Percentiles rank a stretch among this genome's conserved stretches.
These are phyloP conservation scores for Psilocybe cubensis DNA, from an alignment of 768 basidiomycete genomes.

Conservation along the genomic window DNA sequence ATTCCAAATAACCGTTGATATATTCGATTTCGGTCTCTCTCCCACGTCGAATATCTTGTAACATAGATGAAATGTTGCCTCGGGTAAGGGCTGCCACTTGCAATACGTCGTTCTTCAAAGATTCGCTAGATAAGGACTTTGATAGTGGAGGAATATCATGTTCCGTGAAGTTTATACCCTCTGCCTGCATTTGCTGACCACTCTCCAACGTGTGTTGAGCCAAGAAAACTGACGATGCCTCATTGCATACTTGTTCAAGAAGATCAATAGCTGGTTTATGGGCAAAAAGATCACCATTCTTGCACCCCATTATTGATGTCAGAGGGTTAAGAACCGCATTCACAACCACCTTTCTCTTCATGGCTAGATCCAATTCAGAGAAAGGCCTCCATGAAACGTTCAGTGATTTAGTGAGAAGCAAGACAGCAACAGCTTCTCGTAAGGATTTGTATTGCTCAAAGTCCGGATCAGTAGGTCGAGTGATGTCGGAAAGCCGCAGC, in stretches of 20 bases:
- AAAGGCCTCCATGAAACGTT: constrained; percentile 68
- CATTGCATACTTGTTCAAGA: constrained; percentile 60
- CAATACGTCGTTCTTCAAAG: constrained; percentile 59
- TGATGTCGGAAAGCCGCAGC: constrained; percentile 59
- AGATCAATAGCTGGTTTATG: constrained; percentile 47
- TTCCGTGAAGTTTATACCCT: constrained; percentile 28
- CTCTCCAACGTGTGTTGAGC: constrained; percentile 50
- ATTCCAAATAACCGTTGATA: constrained; percentile 81
- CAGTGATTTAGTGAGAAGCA: constrained; percentile 60
- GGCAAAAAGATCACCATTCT: constrained; percentile 75
- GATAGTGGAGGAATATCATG: constrained; percentile 46
- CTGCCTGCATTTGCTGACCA: constrained; percentile 31
- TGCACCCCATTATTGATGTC: constrained; percentile 78
- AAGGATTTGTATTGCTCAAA: constrained; percentile 59
- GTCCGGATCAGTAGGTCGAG: constrained; percentile 37
- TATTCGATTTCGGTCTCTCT: constrained; percentile 76
- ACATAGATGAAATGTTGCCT: constrained; percentile 81
- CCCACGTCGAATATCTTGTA: constrained; percentile 67
- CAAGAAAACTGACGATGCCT: constrained; percentile 67
- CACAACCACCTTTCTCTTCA: constrained; percentile 82
- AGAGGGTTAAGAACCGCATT: constrained; percentile 87
- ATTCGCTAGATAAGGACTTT: constrained; percentile 41
- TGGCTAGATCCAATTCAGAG: constrained; percentile 62
- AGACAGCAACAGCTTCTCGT: constrained; percentile 66
- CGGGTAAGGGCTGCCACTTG: constrained; percentile 61